Evolutionary conservation across 257 asterid species (phyloP), one percentile per base, ranked within the genome.

Genomic region (Linderniella brevidens): DNA sequence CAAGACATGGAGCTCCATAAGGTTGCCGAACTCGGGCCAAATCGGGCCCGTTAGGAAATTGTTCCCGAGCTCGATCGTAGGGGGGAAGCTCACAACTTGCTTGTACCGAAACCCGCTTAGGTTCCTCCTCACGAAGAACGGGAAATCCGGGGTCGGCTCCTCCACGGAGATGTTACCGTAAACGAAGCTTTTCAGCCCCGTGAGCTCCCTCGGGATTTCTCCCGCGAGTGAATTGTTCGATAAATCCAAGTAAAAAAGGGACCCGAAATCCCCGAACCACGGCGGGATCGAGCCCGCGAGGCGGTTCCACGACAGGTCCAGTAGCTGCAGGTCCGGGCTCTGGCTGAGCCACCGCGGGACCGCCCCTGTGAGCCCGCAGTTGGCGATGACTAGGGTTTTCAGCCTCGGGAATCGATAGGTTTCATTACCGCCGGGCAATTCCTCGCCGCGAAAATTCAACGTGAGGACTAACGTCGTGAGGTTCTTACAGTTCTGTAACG

Each of bases 241-340:
- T 49, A 85, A 69, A 58, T 85, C 95, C 72, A 85, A 50, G 55
- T 85, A 85, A 58, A 85, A 85, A 14, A 85, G 63, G 40, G 59
- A 65, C 42, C 71, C 59, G 25, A 85, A 64, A 55, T 67, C 58
- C n/a, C 75, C 77, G 54, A 85, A 71, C 87, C 84, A 85, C 18
- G 87, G 42, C 7, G 93, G 87, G 45, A 85, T 72, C 0, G 60
- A 46, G 42, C 95, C 95, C 11, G 45, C 58, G 37, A 85, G 60
- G 8, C 46, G 79, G 52, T 85, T 85, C 95, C 83, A 73, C 0
- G 95, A 85, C 40, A 85, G 71, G 63, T 85, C 95, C 52, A 85
- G 68, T 18, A 80, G 63, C 38, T 66, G 77, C 68, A 85, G 55
- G 32, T 66, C 67, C 41, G 36, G 48, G 54, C 76, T 68, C 14